Conservation (phyloP, 495 filamentous ascomycete genomes). For the Lophiotrema nucula region DNA sequence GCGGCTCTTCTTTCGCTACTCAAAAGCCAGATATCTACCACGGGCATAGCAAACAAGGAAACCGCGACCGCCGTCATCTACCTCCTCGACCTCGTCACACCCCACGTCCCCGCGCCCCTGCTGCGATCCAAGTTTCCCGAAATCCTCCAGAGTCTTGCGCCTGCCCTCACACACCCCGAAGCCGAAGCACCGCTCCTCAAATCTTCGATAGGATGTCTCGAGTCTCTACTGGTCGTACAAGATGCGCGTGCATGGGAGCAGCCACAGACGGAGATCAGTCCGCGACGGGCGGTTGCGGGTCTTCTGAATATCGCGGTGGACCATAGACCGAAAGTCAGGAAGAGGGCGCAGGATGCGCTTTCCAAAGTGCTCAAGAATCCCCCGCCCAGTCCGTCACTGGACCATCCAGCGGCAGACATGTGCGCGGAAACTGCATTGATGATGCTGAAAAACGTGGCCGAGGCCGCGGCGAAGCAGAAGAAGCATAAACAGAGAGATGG, state of each 20-base stretch:
- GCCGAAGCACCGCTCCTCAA: conserved; percentile 84
- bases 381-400: conserved; percentile 83
- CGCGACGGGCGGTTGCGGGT: conserved; percentile 85
- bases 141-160: conserved; percentile 82
- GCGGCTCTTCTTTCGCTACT: conserved; percentile 92
- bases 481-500: conserved; percentile 56
- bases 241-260: conserved; percentile 85
- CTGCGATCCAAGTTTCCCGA: conserved; percentile 90
- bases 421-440: conserved; percentile 85
- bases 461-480: conserved; percentile 62
- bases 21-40: conserved; percentile 62
- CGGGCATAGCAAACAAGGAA: conserved; percentile 74
- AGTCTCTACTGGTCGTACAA: conserved; percentile 82
- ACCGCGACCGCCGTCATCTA: conserved; percentile 87
- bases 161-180: conserved; percentile 72
- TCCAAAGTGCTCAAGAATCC: conserved; percentile 75
- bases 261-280: conserved; percentile 76
- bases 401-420: conserved; percentile 93
- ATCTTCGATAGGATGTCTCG: conserved; percentile 89
- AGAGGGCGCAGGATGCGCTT: conserved; percentile 88
- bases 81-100: conserved; percentile 86
- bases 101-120: conserved; percentile 76
- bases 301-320: conserved; percentile 80
- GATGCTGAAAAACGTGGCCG: conserved; percentile 68
- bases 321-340: conserved; percentile 89